A percentile compares a stretch with the other conserved stretches of the same genome.
Conservation (phyloP, 352 stramenopile species). For the Phytophthora constricta region DNA sequence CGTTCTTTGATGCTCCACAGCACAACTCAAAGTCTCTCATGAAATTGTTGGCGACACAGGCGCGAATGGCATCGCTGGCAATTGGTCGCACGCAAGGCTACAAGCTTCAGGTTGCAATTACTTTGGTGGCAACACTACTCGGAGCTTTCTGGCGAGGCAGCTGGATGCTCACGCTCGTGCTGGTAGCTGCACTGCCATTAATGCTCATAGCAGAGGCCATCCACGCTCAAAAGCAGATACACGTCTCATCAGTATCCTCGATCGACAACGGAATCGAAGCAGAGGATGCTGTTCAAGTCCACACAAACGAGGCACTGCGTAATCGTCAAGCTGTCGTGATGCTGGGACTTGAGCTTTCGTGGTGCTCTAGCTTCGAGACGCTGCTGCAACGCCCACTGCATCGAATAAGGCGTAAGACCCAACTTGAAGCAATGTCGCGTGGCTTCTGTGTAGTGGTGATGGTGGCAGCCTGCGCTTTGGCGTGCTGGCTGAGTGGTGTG, state of each 20-base stretch:
- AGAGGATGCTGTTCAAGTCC: slow-evolving; percentile 39
- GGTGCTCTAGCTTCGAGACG: slow-evolving; percentile 36
- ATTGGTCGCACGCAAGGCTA: slow-evolving; percentile 53
- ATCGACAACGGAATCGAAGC: slow-evolving; percentile 7
- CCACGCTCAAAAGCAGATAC: slow-evolving; percentile 19
- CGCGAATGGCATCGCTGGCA: slow-evolving; percentile 46
- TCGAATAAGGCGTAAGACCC: slow-evolving; percentile 21
- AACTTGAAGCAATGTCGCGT: slow-evolving; percentile 44
- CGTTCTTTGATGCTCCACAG: slow-evolving; percentile 74
- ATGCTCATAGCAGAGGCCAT: slow-evolving; percentile 57
- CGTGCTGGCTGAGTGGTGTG: slow-evolving; percentile 67
- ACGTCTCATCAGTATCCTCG: slow-evolving; percentile 6
- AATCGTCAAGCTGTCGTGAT: slow-evolving; percentile 49
- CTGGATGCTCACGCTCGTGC: slow-evolving; percentile 69
- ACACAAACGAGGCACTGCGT: slow-evolving; percentile 53
- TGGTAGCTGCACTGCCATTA: slow-evolving; percentile 64
- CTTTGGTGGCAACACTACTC: slow-evolving; percentile 36
- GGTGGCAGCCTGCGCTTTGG: slow-evolving; percentile 50
- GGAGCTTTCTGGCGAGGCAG: slow-evolving; percentile 56
- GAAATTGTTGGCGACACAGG: slow-evolving; percentile 59
- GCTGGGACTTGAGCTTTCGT: slow-evolving; percentile 43
- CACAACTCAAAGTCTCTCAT: slow-evolving; percentile 61
- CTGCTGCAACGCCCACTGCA: slow-evolving; percentile 35
- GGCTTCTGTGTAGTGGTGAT: slow-evolving; percentile 73
- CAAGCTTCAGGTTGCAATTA: slow-evolving; percentile 51